Evolutionary conservation across 495 filamentous ascomycete species (phyloP).

Genomic region (Usnea hakonensis): DNA sequence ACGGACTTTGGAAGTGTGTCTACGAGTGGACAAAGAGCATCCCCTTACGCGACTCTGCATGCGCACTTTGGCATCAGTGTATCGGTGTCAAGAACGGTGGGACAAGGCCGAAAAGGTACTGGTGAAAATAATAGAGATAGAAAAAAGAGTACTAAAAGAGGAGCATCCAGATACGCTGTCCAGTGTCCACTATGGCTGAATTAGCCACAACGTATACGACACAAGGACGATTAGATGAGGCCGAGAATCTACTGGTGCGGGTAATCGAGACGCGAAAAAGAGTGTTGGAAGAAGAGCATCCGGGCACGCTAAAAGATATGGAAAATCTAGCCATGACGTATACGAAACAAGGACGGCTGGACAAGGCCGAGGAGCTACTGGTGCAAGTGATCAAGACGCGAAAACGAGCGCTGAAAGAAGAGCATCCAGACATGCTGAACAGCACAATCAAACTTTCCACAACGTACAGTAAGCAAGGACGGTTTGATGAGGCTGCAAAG

Average conservation of each 20-base stretch:
- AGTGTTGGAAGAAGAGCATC: slow-evolving; percentile 25
- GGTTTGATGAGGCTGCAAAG: background rate
- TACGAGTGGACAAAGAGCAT: slow-evolving; percentile 7
- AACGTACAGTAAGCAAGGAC: background rate
- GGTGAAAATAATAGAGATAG: slow-evolving; percentile 17
- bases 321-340: slow-evolving; percentile 23
- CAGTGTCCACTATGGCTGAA: background rate
- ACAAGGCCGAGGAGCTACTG: slow-evolving; percentile 27
- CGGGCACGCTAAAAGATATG: slow-evolving; percentile 27
- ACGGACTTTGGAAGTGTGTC: background rate
- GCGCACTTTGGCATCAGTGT: slow-evolving; percentile 20
- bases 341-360: slow-evolving; percentile 21
- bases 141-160: slow-evolving; percentile 25
- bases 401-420: slow-evolving; percentile 25
- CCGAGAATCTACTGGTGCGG: background rate
- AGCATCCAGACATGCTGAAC: slow-evolving; percentile 29
- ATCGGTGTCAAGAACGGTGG: slow-evolving; percentile 23
- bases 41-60: slow-evolving; percentile 22
- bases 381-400: slow-evolving; percentile 18
- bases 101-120: slow-evolving; percentile 27
- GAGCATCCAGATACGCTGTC: slow-evolving; percentile 30
- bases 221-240: background rate
- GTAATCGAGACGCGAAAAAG: slow-evolving; percentile 1
- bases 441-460: background rate
- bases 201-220: background rate